Percentiles rank a stretch among this genome's conserved stretches.
Evolutionary conservation across 208 protist species (phyloP).

Genomic region (Wallacemonas rigidus): DNA sequence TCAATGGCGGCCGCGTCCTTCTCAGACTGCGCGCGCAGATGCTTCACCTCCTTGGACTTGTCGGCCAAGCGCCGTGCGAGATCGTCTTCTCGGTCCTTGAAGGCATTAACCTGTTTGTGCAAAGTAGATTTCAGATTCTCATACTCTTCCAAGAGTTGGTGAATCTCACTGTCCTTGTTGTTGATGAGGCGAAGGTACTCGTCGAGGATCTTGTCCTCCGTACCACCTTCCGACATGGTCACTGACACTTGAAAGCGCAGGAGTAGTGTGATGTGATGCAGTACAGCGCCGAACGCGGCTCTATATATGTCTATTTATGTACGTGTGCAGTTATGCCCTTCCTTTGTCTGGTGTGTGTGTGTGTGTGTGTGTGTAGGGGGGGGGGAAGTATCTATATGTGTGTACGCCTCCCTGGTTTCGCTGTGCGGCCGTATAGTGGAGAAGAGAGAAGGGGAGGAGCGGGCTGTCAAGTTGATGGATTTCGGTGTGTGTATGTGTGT

Average conservation of each 20-base stretch:
- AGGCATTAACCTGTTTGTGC: conserved; percentile 9
- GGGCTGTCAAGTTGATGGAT: too few relatives aligned
- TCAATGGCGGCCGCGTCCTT: conserved; percentile 37
- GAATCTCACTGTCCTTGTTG: conserved; percentile 81
- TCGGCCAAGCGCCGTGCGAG: conserved; percentile 20
- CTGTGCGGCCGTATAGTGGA: too few relatives aligned
- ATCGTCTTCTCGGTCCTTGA: conserved; percentile 6
- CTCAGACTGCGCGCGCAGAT: conserved; percentile 25
- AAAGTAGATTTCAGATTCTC: conserved; percentile 42
- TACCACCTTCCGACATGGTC: neutral
- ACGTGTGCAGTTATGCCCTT: neutral
- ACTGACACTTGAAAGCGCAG: neutral
- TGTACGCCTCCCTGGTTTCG: too few relatives aligned
- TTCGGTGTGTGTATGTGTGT: too few relatives aligned
- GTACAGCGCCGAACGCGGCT: neutral
- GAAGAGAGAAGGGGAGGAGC: too few relatives aligned
- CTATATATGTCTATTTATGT: neutral
- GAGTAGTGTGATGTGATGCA: neutral
- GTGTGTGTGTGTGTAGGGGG: too few relatives aligned
- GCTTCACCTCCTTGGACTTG: conserved; percentile 25
- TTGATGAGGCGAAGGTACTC: conserved; percentile 90
- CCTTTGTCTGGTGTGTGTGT: too few relatives aligned
- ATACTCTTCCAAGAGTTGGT: conserved; percentile 48
- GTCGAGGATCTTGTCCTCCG: conserved; percentile 75
- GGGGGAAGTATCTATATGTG: too few relatives aligned